Evolutionary conservation across 371 early-diverging fungal genomes (phyloP), one percentile per base, ranked within the genome.

Genomic region (Saksenaea vasiformis): DNA sequence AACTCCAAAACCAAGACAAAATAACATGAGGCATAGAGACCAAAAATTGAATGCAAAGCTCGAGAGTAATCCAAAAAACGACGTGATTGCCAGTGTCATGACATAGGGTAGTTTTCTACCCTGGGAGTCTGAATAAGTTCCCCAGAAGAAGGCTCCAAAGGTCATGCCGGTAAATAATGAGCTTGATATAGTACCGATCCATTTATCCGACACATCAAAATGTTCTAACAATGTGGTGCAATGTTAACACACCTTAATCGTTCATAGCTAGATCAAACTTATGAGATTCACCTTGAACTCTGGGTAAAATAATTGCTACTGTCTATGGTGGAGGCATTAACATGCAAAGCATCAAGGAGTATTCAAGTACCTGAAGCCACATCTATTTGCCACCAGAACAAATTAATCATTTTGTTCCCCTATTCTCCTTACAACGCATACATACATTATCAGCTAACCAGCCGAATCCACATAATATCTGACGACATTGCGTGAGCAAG

Each of bases 361-460:
- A 58, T 64, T 64, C 51, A 44, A 17, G 62, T 78, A 87, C 88
- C 83, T 87, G 88, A 38, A 87, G 72, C 88, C 88, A 87, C 86
- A 87, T 86, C 88, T 87, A 80, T 26, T 35, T 10, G 51, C 22
- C 51, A 17, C 10, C 17, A 7, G 51, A 17, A 47, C 10, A 22
- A 58, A 59, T 54, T 22, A 17, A 57, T 35, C 43, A 34, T 44
- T 7, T 38, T 61, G 26, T 37, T 41, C 8, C 34, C 58, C 56
- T 60, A 31, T 17, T 28, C 22, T 41, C 22, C 26, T 22, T 13
- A 17, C 1, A 3, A 15, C 19, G 39, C 3, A 41, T 26, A 36
- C 79, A 78, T 87, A 91, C 89, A 81, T 94, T 94, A 72, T 93
- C 95, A 1, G 93, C 92, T 38, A 92, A 77, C 94, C 93, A 94